Evolutionary conservation across 208 protist genomes (phyloP).

Genomic region (Leptomonas seymouri): DNA sequence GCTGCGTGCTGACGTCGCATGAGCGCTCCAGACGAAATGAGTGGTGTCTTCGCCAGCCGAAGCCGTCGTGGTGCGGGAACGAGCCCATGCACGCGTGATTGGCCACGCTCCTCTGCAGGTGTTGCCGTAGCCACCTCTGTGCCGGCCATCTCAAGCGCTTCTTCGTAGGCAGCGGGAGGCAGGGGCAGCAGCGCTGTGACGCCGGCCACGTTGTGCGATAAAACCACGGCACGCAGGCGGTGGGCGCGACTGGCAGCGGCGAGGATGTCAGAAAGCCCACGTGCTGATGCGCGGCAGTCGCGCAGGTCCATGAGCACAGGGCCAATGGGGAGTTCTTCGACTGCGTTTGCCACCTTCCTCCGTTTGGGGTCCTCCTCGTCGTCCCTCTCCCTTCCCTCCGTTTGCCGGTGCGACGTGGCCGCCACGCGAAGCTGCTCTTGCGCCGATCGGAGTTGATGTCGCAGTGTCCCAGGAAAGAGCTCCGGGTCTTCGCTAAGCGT

Average conservation of each 20-base stretch:
- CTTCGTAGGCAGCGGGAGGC: constrained; percentile 15
- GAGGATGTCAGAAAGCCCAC: constrained; percentile 69
- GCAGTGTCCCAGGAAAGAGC: constrained; percentile 47
- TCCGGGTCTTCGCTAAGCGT: constrained; percentile 35
- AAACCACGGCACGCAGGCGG: constrained; percentile 41
- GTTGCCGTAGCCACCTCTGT: background rate
- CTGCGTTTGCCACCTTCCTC: background rate
- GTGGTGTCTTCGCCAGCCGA: constrained; percentile 22
- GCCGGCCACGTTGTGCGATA: constrained; percentile 50
- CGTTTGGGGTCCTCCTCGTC: background rate
- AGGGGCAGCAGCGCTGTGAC: constrained; percentile 33
- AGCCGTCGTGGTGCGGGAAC: constrained; percentile 14
- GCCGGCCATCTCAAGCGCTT: constrained; percentile 6
- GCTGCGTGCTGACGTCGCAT: constrained; percentile 23
- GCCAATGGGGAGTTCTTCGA: constrained; percentile 46
- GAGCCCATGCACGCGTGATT: background rate
- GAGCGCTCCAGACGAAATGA: constrained; percentile 37
- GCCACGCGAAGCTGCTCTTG: background rate
- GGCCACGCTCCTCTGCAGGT: background rate
- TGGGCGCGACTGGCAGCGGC: constrained; percentile 64
- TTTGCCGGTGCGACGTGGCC: background rate
- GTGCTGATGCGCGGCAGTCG: constrained; percentile 55
- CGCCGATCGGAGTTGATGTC: constrained; percentile 1
- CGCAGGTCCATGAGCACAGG: constrained; percentile 59
- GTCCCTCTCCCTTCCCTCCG: background rate